phyloP scores from a whole-genome alignment of 345 rosid species.

The Eucalyptus virginea region DNA sequence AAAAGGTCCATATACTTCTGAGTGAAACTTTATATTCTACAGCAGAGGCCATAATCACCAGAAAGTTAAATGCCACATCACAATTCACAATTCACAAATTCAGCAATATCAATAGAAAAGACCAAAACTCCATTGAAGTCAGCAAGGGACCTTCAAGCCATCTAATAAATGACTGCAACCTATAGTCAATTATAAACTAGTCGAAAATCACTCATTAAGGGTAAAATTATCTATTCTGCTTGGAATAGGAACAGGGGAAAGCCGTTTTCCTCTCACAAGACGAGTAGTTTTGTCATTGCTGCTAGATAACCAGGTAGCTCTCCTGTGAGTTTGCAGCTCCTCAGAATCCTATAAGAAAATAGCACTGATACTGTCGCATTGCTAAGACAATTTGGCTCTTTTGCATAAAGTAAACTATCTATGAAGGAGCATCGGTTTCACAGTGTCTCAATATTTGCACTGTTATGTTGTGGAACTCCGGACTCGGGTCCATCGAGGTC shows the following conservation, averaged over 20 bases:
- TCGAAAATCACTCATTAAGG: neutral
- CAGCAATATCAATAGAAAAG: neutral
- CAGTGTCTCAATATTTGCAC: conserved; percentile 12
- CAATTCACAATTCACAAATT: neutral
- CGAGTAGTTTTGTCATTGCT: too few species aligned
- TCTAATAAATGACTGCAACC: neutral
- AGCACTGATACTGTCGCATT: too few species aligned
- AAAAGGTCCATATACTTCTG: too few species aligned
- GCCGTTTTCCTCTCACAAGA: too few species aligned
- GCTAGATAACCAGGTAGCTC: too few species aligned
- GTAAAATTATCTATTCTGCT: neutral
- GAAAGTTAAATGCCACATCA: neutral
- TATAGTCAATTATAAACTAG: neutral
- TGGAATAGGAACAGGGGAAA: neutral
- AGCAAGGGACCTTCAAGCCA: neutral
- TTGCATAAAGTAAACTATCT: neutral
- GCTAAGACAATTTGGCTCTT: too few species aligned
- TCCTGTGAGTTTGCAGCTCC: too few species aligned
- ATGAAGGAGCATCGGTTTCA: neutral
- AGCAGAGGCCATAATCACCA: too few species aligned
- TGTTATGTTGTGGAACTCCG: conserved; percentile 21
- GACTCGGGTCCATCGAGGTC: conserved; percentile 28
- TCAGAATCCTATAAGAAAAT: too few species aligned
- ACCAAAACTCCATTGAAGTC: neutral
- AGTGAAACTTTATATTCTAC: too few species aligned